Evolutionary conservation across 331 rosid genomes (phyloP), one percentile per base, ranked within the genome.

Genomic region (Erythrophleum ivorense): DNA sequence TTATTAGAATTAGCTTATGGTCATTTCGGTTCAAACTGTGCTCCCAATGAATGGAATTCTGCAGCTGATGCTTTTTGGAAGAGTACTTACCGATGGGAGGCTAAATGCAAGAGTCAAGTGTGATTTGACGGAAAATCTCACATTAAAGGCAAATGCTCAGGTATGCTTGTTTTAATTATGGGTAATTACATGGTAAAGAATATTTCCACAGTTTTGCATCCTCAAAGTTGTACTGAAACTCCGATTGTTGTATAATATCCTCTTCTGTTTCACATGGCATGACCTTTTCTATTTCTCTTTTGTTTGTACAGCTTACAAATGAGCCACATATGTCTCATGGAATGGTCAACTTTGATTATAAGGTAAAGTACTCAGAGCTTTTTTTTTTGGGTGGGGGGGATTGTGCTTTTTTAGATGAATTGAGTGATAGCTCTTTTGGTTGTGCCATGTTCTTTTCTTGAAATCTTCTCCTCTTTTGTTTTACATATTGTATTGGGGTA

Each of bases 261-360:
- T 21, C 45, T 69, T 62, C 34, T 41, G 40, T 34, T 64, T 46
- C 2, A 69, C 75, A 19, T 46, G n/a, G 6, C 34, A 49, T 64
- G 67, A 67, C 40, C 33, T 80, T 63, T 60, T 13, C n/a, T 64
- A 12, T 54, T 78, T 66, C 15, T 49, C 82, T 0, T 69, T 11
- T 75, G 19, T 50, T 4, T 82, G 76, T 80, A 24, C 97, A 96
- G 99, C 92, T 96, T 77, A 87, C 97, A n/a, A 90, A 86, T 18
- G 99, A 96, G 83, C 98, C 99, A 10, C 99, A 96, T 38, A 92
- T 94, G 98, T 96, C 99, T 18, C 99, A 96, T 84, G 99, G 97
- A 83, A 90, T 96, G 92, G 19, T 85, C 77, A 91, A 91, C 89
- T 92, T 94, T 81, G 99, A 96, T 82, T 96, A 96, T 88, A 94